Evolutionary conservation across 352 stramenopile species (phyloP).

Genomic region (Phytophthora pinifolia): DNA sequence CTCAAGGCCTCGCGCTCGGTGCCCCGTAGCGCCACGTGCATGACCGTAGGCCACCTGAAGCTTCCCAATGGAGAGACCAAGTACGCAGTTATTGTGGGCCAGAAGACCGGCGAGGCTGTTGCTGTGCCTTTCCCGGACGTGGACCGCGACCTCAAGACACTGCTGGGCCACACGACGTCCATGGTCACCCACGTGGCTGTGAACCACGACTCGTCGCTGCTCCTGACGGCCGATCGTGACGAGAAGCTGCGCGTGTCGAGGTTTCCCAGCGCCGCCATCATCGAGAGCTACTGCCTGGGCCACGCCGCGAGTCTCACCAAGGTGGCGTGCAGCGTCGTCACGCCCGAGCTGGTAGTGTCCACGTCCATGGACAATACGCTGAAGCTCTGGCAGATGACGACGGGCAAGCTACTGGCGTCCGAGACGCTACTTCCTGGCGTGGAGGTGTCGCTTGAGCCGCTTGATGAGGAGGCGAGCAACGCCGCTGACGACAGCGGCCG

Average conservation of each 20-base stretch:
- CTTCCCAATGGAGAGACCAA: conserved; percentile 35
- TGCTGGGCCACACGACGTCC: conserved; percentile 84
- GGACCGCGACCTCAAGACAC: conserved; percentile 60
- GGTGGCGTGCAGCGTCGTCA: conserved; percentile 45
- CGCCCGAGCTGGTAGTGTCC: conserved; percentile 58
- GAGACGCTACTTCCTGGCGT: conserved; percentile 39
- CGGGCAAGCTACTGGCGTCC: conserved; percentile 56
- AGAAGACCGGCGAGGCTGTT: conserved; percentile 84
- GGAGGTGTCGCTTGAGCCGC: conserved; percentile 26
- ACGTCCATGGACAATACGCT: conserved; percentile 83
- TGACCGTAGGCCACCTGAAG: conserved; percentile 37
- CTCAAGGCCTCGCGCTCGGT: conserved; percentile 45
- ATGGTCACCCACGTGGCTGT: conserved; percentile 82
- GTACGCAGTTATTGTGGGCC: conserved; percentile 68
- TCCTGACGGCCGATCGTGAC: conserved; percentile 80
- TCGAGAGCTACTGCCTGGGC: conserved; percentile 85
- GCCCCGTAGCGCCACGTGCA: conserved; percentile 74
- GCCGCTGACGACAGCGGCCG: conserved; percentile 26
- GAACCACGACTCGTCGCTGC: conserved; percentile 48
- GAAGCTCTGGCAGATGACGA: conserved; percentile 70
- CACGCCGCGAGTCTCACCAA: conserved; percentile 71
- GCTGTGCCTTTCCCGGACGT: conserved; percentile 78
- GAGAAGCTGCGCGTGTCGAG: conserved; percentile 86
- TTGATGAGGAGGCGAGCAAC: conserved; percentile 25
- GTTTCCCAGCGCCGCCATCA: conserved; percentile 70